A percentile compares a stretch with the other conserved stretches of the same genome.
These are phyloP conservation scores for Hypericum androsaemum DNA, from an alignment of 345 rosid species.

Conservation along the genomic window DNA sequence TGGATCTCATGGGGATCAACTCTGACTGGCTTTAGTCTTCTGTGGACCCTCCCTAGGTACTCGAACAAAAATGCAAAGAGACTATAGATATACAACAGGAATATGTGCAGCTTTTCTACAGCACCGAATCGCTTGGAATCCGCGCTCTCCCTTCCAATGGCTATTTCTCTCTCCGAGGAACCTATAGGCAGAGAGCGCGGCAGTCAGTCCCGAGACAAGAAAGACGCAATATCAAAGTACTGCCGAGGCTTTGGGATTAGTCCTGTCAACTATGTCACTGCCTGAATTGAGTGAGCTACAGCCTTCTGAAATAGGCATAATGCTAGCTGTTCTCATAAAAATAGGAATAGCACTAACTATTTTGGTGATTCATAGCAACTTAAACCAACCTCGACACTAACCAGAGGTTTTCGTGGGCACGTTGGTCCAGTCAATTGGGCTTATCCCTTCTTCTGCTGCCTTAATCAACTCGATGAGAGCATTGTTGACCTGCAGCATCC, in stretches of 20 bases:
- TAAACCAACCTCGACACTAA: constrained; percentile 14
- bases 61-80: constrained; percentile 46
- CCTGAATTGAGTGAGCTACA: too few relatives aligned
- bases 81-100: constrained; percentile 45
- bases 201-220: too few relatives aligned
- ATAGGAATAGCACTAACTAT: too few relatives aligned
- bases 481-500: constrained; percentile 67
- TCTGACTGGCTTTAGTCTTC: constrained; percentile 44
- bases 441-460: constrained; percentile 48
- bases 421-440: constrained; percentile 66
- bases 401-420: constrained; percentile 37
- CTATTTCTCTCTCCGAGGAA: constrained; percentile 25
- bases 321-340: too few relatives aligned
- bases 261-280: too few relatives aligned
- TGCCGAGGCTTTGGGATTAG: too few relatives aligned
- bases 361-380: too few relatives aligned
- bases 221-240: too few relatives aligned
- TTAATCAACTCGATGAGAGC: constrained; percentile 60
- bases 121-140: constrained; percentile 23
- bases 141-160: constrained; percentile 17
- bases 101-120: constrained; percentile 33
- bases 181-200: constrained; percentile 19
- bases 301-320: too few relatives aligned
- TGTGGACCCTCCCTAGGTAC: constrained; percentile 37
- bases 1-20: constrained; percentile 33